phyloP scores from a whole-genome alignment of 176 grass and related monocot species.

The Saccharum officinarum region DNA sequence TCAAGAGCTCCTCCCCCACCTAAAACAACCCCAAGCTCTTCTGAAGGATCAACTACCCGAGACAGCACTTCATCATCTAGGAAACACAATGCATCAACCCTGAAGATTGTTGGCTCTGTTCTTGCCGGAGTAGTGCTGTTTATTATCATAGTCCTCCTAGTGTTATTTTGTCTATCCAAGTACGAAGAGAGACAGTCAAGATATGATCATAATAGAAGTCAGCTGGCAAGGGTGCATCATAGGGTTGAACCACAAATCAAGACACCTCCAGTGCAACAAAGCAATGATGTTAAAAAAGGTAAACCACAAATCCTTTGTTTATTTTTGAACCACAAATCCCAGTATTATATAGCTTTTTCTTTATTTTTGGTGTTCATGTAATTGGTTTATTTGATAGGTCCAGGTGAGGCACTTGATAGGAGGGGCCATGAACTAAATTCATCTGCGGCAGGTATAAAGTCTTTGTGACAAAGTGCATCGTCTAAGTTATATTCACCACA shows the following conservation, averaged over 20 bases:
- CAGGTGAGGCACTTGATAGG: slow-evolving; percentile 37
- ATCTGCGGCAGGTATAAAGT: slow-evolving; percentile 52
- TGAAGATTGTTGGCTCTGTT: slow-evolving; percentile 86
- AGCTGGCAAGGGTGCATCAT: slow-evolving; percentile 45
- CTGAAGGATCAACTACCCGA: slow-evolving; percentile 44
- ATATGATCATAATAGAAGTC: slow-evolving; percentile 55
- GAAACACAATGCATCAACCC: slow-evolving; percentile 52
- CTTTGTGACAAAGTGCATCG: neutral
- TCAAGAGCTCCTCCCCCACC: slow-evolving; percentile 40
- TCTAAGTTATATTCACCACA: slow-evolving; percentile 14
- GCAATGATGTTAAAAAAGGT: slow-evolving; percentile 62
- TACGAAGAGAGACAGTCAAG: slow-evolving; percentile 70
- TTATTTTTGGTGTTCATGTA: slow-evolving; percentile 4
- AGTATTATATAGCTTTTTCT: neutral
- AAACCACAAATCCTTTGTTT: neutral
- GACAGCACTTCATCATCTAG: slow-evolving; percentile 42
- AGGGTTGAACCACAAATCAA: slow-evolving; percentile 51
- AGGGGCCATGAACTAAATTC: slow-evolving; percentile 35
- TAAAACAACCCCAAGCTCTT: slow-evolving; percentile 34
- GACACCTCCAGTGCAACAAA: slow-evolving; percentile 48
- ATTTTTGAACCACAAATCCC: neutral
- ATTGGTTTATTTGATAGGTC: slow-evolving; percentile 38
- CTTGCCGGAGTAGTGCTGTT: slow-evolving; percentile 63
- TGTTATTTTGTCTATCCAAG: slow-evolving; percentile 81
- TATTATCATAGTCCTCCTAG: slow-evolving; percentile 59